phyloP scores from a whole-genome alignment of 768 basidiomycete genomes.

The Boletus rex-veris region DNA sequence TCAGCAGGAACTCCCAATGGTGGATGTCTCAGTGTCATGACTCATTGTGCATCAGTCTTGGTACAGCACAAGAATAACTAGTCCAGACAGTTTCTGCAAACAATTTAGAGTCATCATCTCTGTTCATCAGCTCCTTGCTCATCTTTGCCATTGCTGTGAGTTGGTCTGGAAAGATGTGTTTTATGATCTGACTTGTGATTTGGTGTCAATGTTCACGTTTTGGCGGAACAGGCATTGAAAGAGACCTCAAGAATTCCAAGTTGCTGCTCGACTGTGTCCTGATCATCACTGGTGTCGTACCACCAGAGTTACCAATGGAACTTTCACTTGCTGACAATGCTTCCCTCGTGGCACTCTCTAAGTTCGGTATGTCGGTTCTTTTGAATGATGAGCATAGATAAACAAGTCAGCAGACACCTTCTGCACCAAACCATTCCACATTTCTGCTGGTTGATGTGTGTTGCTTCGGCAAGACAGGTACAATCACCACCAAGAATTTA shows the following conservation, averaged over 20 bases:
- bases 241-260: conserved; percentile 92
- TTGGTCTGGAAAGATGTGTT: conserved; percentile 88
- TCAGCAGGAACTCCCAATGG: conserved; percentile 76
- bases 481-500: conserved; percentile 93
- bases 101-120: conserved; percentile 88
- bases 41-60: conserved; percentile 95
- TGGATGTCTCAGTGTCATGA: conserved; percentile 91
- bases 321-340: conserved; percentile 94
- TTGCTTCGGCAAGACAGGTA: conserved; percentile 99
- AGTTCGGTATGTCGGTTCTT: conserved; percentile 61
- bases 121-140: conserved; percentile 96
- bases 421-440: conserved; percentile 98
- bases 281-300: conserved; percentile 96
- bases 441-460: conserved; percentile 94
- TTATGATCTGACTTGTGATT: neutral
- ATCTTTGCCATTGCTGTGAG: conserved; percentile 97
- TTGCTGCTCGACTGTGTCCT: conserved; percentile 91
- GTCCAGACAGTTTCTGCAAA: conserved; percentile 96
- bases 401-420: conserved; percentile 71
- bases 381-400: neutral
- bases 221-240: conserved; percentile 66
- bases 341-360: conserved; percentile 87
- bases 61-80: conserved; percentile 94
- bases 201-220: conserved; percentile 3
- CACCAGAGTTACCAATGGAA: conserved; percentile 98